Conservation (phyloP, 192 early-diverging fungal species). For the Gryganskiella cystojenkinii region DNA sequence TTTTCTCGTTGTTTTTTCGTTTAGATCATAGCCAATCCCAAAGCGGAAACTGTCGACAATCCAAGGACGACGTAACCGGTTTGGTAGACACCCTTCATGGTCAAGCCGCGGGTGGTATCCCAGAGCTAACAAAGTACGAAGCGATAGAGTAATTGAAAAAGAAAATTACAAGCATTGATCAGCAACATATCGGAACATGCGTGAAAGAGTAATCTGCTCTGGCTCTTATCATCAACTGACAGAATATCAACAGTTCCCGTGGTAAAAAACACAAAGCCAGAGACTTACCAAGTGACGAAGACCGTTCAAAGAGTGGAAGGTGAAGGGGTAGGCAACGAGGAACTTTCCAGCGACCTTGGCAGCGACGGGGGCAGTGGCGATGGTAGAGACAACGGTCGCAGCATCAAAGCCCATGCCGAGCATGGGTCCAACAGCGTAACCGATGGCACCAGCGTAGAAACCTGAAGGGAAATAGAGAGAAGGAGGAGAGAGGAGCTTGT, state of each 20-base stretch:
- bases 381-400: conserved; percentile 70
- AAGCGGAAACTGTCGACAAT: conserved; percentile 66
- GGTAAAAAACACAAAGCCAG: no score
- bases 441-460: conserved; percentile 75
- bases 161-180: conserved; percentile 5
- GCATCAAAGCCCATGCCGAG: conserved; percentile 72
- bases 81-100: conserved; percentile 81
- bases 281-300: conserved; percentile 86
- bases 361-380: conserved; percentile 74
- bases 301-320: conserved; percentile 89
- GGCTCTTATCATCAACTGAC: no score
- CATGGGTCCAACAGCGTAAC: conserved; percentile 73
- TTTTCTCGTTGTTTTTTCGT: not conserved
- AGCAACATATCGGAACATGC: not conserved
- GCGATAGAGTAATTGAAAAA: not conserved
- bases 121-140: conserved; percentile 65
- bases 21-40: conserved; percentile 67
- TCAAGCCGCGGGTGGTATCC: conserved; percentile 81
- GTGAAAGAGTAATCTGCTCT: no score
- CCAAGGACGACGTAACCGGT: conserved; percentile 84
- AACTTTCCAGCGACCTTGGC: conserved; percentile 79
- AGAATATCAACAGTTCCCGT: no score
- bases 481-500: not conserved
- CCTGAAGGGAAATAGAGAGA: conserved; percentile 27
- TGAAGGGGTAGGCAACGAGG: conserved; percentile 74